A percentile compares a stretch with the other conserved stretches of the same genome.
These are phyloP conservation scores for Penicillium pulvis DNA, from an alignment of 495 filamentous ascomycete species.

Conservation along the genomic window DNA sequence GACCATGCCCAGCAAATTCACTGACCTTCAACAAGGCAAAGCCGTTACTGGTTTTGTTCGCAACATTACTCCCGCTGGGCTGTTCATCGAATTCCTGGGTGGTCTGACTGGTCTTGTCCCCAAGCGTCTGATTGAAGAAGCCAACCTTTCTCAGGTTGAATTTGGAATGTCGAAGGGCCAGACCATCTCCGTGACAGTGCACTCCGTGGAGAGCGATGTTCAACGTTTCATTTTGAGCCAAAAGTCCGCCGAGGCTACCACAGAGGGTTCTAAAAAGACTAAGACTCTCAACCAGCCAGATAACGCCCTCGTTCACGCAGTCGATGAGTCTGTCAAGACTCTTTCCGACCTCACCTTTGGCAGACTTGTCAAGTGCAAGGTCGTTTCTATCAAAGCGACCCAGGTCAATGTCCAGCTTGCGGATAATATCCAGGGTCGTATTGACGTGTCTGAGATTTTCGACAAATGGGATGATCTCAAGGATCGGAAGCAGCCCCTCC, in stretches of 20 bases:
- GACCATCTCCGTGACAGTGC: conserved; percentile 67
- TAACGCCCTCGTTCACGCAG: conserved; percentile 58
- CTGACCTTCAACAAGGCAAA: conserved; percentile 68
- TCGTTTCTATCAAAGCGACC: conserved; percentile 79
- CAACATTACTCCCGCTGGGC: conserved; percentile 73
- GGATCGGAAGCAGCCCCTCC: conserved; percentile 76
- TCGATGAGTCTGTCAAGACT: conserved; percentile 66
- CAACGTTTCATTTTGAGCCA: conserved; percentile 66
- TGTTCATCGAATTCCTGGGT: conserved; percentile 82
- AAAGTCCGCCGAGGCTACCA: conserved; percentile 42
- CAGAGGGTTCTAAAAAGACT: conserved; percentile 35
- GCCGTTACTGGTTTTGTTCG: conserved; percentile 79
- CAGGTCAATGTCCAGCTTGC: conserved; percentile 90
- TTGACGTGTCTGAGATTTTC: conserved; percentile 88
- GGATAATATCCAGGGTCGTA: conserved; percentile 86
- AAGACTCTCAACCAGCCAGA: conserved; percentile 33
- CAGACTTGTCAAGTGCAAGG: conserved; percentile 73
- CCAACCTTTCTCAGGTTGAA: conserved; percentile 62
- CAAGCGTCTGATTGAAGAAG: conserved; percentile 70
- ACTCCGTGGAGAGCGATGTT: conserved; percentile 61
- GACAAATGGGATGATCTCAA: conserved; percentile 84
- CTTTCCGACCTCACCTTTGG: conserved; percentile 74
- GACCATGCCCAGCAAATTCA: conserved; percentile 64
- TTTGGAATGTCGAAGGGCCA: conserved; percentile 78
- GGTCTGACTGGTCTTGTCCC: conserved; percentile 76